phyloP scores from a whole-genome alignment of 1,284 basidiomycete genomes.

The Cystobasidium pallidum region DNA sequence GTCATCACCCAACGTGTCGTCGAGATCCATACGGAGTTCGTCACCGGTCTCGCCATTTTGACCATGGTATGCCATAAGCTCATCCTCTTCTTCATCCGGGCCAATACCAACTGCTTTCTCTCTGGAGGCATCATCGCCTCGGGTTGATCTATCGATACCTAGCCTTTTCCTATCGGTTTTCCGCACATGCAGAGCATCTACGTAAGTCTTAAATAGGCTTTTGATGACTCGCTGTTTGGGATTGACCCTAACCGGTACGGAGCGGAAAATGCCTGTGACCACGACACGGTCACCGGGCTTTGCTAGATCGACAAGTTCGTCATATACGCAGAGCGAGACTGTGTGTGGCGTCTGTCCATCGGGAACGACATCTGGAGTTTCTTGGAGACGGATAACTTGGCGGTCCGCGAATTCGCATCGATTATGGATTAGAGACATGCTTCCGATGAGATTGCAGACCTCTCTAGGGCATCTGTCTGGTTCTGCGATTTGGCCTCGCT shows the following conservation, averaged over 20 bases:
- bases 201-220: constrained; percentile 93
- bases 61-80: constrained; percentile 51
- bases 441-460: constrained; percentile 80
- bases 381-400: constrained; percentile 92
- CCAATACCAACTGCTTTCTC: constrained; percentile 79
- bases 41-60: constrained; percentile 30
- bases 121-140: constrained; percentile 60
- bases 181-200: constrained; percentile 92
- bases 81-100: constrained; percentile 67
- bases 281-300: constrained; percentile 94
- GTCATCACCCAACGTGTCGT: constrained; percentile 38
- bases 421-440: constrained; percentile 95
- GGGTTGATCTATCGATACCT: constrained; percentile 78
- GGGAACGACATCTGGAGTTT: constrained; percentile 95
- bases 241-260: constrained; percentile 89
- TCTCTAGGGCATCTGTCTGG: constrained; percentile 89
- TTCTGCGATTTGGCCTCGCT: constrained; percentile 93
- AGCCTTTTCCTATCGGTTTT: constrained; percentile 71
- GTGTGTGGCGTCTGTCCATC: constrained; percentile 98
- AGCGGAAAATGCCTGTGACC: constrained; percentile 92
- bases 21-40: constrained; percentile 51
- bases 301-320: constrained; percentile 90
- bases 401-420: constrained; percentile 94
- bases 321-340: constrained; percentile 91
- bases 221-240: constrained; percentile 88